These are phyloP conservation scores for Picocystis sp. DNA, from an alignment of 163 green algal genomes.

Conservation along the genomic window DNA sequence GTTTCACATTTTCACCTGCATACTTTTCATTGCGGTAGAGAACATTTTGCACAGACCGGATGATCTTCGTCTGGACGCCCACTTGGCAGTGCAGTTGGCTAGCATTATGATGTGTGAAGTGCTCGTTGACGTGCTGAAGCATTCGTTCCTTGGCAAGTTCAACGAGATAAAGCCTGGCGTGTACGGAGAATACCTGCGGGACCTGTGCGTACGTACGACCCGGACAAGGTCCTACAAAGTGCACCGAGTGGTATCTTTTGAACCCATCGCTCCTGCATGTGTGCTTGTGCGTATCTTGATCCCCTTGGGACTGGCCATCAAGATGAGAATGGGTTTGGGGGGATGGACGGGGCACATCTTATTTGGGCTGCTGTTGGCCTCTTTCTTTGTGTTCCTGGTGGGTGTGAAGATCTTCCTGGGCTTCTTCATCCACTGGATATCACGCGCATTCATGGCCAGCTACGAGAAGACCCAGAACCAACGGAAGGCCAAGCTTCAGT, in stretches of 20 bases:
- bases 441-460: too few relatives aligned
- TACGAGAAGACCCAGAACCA: too few relatives aligned
- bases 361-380: too few relatives aligned
- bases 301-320: not conserved
- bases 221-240: conserved; percentile 42
- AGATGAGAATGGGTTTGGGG: too few relatives aligned
- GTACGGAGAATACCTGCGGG: conserved; percentile 73
- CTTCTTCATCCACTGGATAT: too few relatives aligned
- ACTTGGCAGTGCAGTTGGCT: not conserved
- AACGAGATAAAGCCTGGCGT: conserved; percentile 78
- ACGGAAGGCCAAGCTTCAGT: too few relatives aligned
- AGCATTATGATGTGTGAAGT: conserved; percentile 14
- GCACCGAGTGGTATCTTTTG: conserved; percentile 59
- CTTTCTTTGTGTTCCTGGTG: too few relatives aligned
- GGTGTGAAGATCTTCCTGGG: too few relatives aligned
- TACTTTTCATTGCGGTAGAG: conserved; percentile 78
- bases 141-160: conserved; percentile 90
- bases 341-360: too few relatives aligned
- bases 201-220: conserved; percentile 52
- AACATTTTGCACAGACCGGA: conserved; percentile 11
- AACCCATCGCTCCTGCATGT: conserved; percentile 51
- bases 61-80: conserved; percentile 10
- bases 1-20: conserved; percentile 65
- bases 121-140: conserved; percentile 80
- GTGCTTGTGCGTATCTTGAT: conserved; percentile 46